Percentiles rank a stretch among this genome's conserved stretches.
phyloP scores from a whole-genome alignment of 768 basidiomycete species.

The Daedalea quercina region DNA sequence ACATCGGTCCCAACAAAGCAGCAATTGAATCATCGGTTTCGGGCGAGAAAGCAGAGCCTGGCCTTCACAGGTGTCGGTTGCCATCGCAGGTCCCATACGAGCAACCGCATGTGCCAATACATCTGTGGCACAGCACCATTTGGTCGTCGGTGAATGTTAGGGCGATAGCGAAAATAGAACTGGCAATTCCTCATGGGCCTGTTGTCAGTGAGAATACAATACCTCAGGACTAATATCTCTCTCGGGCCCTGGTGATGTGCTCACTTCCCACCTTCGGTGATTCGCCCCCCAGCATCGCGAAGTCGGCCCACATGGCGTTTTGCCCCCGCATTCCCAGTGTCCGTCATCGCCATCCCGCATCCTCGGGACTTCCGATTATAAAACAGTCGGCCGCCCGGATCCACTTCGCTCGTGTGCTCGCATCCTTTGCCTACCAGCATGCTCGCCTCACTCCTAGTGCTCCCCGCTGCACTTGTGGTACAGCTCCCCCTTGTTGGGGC shows the following conservation, averaged over 20 bases:
- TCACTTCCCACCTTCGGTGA: neutral
- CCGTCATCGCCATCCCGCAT: neutral
- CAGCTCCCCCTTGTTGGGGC: neutral
- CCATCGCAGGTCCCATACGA: too few species aligned
- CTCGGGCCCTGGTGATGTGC: neutral
- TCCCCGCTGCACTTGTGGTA: neutral
- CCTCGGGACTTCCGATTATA: too few species aligned
- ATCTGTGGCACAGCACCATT: too few species aligned
- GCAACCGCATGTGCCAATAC: too few species aligned
- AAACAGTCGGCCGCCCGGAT: neutral
- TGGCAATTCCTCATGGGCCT: neutral
- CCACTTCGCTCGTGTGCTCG: neutral
- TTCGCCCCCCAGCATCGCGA: neutral
- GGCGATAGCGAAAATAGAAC: neutral
- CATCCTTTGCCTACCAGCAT: neutral
- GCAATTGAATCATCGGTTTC: too few species aligned
- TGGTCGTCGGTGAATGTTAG: too few species aligned
- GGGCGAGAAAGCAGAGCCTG: too few species aligned
- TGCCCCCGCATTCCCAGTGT: neutral
- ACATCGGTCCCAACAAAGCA: too few species aligned
- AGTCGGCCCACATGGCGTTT: neutral
- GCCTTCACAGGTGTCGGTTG: too few species aligned
- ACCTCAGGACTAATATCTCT: neutral
- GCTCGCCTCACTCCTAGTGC: neutral
- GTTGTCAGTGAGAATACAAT: neutral